phyloP scores from a whole-genome alignment of 2,329 filamentous ascomycete genomes.

The Arthroderma sp. region DNA sequence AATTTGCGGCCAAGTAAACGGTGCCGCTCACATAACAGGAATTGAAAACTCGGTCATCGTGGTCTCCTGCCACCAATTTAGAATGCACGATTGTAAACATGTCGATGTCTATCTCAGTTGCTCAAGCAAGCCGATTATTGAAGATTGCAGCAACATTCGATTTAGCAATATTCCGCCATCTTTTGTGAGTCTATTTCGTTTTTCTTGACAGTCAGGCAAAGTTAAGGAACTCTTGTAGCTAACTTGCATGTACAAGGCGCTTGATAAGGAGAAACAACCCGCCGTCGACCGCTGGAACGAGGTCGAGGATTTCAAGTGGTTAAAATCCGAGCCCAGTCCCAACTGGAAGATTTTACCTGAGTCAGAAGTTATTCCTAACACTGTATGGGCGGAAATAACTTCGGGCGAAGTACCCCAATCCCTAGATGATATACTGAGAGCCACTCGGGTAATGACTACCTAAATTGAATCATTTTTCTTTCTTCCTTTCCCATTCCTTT shows the following conservation, averaged over 20 bases:
- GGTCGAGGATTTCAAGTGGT: conserved; percentile 96
- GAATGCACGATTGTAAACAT: conserved; percentile 75
- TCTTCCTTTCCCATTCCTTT: too few relatives aligned
- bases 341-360: conserved; percentile 67
- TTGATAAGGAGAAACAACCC: conserved; percentile 20
- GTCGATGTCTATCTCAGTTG: conserved; percentile 77
- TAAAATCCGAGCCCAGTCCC: conserved; percentile 71
- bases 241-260: conserved; percentile 12
- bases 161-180: conserved; percentile 62
- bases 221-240: not conserved
- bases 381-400: conserved; percentile 57
- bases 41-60: conserved; percentile 62
- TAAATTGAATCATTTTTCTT: too few relatives aligned
- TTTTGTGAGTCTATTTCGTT: conserved; percentile 44
- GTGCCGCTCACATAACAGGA: conserved; percentile 70
- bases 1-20: conserved; percentile 63
- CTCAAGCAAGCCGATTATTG: conserved; percentile 78
- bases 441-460: conserved; percentile 10
- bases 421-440: conserved; percentile 50
- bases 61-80: conserved; percentile 70
- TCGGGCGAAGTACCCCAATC: conserved; percentile 49
- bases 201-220: too few relatives aligned
- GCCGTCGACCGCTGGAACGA: conserved; percentile 65
- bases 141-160: conserved; percentile 64
- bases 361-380: conserved; percentile 44